Evolutionary conservation across 2,329 filamentous ascomycete species (phyloP), one percentile per base, ranked within the genome.

Genomic region (Hypoxylon sp.): DNA sequence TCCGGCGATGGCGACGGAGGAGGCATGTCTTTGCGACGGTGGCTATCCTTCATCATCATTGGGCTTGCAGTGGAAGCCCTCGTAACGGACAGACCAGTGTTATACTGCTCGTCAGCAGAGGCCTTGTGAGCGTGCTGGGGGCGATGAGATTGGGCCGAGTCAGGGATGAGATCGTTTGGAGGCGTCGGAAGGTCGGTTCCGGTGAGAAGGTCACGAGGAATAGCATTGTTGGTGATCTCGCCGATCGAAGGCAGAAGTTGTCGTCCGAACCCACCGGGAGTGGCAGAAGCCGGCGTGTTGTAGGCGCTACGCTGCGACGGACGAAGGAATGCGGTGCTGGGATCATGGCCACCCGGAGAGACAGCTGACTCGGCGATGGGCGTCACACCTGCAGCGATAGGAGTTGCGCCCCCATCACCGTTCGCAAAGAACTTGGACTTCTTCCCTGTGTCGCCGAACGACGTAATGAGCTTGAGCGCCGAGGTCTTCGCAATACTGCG

Each of bases 381-480:
- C 0, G 94, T 98, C 0, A 90, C 84, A n/a, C 89, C 91, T 1
- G 87, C 88, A 8, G 90, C 90, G 64, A 92, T 89, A 0, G 92
- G 92, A 0, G 92, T 97, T 64, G 79, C 79, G 7, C 83, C 83
- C 29, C 81, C 83, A 46, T 87, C 85, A 4, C 74, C 77, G 33
- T 78, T 73, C 0, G 79, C 77, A 65, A 88, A 85, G 75, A 91
- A 87, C 74, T 85, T 87, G 49, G 87, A 85, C 60, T 88, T 87
- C 18, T 79, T 78, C 3, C 77, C 77, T 41, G 80, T 79, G 43
- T 87, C 85, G 6, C 87, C 89, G 69, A 99, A 98, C 0, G 90
- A 88, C 0, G 95, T 98, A 68, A 98, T 96, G 1, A 98, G 83
- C 73, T 96, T 97, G 58, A 98, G 79, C 0, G 94, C 87, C 8